These are phyloP conservation scores for Melocanna baccifera DNA, from an alignment of 176 grass and related monocot species.

Conservation along the genomic window DNA sequence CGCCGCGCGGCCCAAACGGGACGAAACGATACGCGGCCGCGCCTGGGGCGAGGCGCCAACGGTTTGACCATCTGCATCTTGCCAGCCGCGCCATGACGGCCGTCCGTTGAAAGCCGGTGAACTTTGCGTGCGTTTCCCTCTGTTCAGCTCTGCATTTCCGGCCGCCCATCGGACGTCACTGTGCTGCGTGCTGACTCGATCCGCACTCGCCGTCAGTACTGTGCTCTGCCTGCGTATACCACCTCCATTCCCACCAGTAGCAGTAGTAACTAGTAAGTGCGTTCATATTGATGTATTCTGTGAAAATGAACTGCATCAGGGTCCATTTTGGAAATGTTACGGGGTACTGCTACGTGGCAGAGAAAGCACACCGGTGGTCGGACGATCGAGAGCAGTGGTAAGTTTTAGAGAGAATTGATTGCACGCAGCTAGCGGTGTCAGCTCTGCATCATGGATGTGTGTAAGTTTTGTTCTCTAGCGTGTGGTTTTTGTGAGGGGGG, in stretches of 20 bases:
- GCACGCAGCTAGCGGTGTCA: neutral
- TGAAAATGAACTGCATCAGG: neutral
- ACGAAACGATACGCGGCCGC: neutral
- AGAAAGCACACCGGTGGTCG: neutral
- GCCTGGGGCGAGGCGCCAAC: neutral
- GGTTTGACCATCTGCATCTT: neutral
- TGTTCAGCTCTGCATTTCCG: neutral
- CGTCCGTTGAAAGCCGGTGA: neutral
- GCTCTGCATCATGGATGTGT: neutral
- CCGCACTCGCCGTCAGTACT: neutral
- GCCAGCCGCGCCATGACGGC: neutral
- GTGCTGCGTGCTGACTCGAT: neutral
- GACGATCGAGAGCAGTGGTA: neutral
- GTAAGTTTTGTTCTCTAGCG: neutral
- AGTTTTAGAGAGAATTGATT: neutral
- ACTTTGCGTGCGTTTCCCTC: neutral
- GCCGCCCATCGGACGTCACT: neutral
- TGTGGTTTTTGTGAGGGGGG: neutral
- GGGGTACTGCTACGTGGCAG: too few species aligned
- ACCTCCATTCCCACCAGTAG: neutral
- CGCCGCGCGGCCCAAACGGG: neutral
- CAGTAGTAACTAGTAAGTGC: too few species aligned
- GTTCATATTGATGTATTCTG: neutral
- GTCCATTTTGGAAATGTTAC: neutral
- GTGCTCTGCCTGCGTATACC: neutral